These are phyloP conservation scores for Trichoderma atrobrunneum DNA, from an alignment of 2,329 filamentous ascomycete genomes.

Conservation along the genomic window DNA sequence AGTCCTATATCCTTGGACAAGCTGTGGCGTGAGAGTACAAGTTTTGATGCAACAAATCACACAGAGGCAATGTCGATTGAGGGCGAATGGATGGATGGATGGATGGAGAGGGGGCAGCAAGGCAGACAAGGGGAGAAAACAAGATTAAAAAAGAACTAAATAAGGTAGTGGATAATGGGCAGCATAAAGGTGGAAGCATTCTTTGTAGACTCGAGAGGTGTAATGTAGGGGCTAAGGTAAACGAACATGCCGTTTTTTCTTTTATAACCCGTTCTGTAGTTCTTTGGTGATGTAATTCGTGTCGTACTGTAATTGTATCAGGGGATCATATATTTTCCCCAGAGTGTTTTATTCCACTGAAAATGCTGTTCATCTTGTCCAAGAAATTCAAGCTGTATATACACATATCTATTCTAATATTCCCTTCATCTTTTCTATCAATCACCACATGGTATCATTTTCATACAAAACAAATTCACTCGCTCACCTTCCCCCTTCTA, in stretches of 20 bases:
- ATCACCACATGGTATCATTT: not conserved
- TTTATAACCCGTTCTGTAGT: not conserved
- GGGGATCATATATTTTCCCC: not conserved
- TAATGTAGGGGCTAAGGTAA: not conserved
- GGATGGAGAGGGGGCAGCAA: not conserved
- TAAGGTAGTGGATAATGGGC: not conserved
- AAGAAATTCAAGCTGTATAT: not conserved
- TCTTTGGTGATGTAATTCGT: not conserved
- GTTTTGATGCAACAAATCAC: not conserved
- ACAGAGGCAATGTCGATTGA: not conserved
- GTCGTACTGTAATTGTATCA: not conserved
- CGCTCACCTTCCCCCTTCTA: slow-evolving; percentile 14
- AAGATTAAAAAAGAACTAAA: not conserved
- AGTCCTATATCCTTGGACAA: not conserved
- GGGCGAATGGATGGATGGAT: not conserved
- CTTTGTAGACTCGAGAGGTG: not conserved
- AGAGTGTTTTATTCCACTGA: not conserved
- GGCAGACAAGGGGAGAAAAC: not conserved
- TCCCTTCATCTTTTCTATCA: not conserved
- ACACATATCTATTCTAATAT: not conserved
- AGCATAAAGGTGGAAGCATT: slow-evolving; percentile 10
- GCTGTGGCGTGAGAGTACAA: slow-evolving; percentile 4
- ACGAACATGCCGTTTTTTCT: not conserved
- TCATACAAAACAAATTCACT: not conserved
- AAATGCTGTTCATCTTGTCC: not conserved